Conservation (phyloP, 192 early-diverging fungal species). For the Podila epicladia region DNA sequence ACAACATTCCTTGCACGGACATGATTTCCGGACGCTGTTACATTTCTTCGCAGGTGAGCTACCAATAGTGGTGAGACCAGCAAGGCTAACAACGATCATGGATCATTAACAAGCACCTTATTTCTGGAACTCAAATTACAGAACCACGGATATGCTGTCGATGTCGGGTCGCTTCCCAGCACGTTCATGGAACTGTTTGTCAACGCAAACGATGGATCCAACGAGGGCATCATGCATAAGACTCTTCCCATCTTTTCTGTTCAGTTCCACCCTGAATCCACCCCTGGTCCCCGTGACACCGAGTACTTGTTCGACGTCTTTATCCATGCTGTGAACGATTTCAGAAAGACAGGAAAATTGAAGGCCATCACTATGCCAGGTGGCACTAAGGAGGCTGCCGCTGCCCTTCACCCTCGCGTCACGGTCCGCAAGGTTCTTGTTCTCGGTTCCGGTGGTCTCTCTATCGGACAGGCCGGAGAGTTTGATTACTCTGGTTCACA, state of each 20-base stretch:
- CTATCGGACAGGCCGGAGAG: constrained; percentile 99
- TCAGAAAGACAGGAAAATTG: constrained; percentile 71
- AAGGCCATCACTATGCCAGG: constrained; percentile 79
- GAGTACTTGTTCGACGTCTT: constrained; percentile 98
- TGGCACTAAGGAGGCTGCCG: constrained; percentile 56
- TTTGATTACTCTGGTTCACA: constrained; percentile 97
- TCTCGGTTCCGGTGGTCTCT: constrained; percentile 95
- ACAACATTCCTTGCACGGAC: constrained; percentile 99
- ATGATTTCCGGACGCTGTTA: constrained; percentile 96
- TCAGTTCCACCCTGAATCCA: constrained; percentile 99
- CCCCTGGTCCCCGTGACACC: constrained; percentile 96
- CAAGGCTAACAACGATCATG: no score
- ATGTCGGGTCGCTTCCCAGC: constrained; percentile 75
- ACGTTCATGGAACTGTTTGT: constrained; percentile 91
- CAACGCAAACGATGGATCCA: constrained; percentile 98
- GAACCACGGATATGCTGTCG: constrained; percentile 98
- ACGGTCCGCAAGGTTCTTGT: constrained; percentile 93
- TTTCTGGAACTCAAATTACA: not conserved
- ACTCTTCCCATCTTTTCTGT: constrained; percentile 95
- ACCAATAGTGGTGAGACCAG: no score
- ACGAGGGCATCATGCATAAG: constrained; percentile 97
- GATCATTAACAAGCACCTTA: no score
- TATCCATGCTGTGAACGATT: constrained; percentile 79
- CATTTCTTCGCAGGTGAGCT: constrained; percentile 86
- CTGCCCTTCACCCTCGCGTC: constrained; percentile 60